Base-by-base conservation (phyloP, 2,329 filamentous ascomycete genomes). In the Fusarium luffae region DNA sequence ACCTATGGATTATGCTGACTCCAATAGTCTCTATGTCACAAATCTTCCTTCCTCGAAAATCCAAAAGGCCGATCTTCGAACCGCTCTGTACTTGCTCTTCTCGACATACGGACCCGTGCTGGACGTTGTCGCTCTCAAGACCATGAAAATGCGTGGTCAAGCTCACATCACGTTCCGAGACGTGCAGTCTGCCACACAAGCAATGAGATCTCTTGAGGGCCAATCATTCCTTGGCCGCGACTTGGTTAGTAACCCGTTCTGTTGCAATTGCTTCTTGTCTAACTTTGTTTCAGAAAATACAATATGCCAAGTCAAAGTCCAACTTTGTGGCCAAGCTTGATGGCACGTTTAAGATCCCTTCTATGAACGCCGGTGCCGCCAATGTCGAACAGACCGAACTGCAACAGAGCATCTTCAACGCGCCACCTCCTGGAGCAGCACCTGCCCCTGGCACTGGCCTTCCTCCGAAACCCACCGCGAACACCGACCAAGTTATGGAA, bases 101-200 rank as follows among this genome's bases (percentile, higher is more conserved):
- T 93, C 94, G 13, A 97, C 94, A 16, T 97, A 97, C 78, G 96
- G 96, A 42, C 90, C 93, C 1, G 92, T 99, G 18, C 88, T 99
- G 62, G 96, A 99, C 78, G 89, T 99, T 21, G 92, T 98, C 50
- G 93, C 93, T 30, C 85, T 98, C 74, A 97, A 94, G 83, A 97
- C 93, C 2, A 86, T 86, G 79, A 93, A 93, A 82, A 98, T 98
- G 94, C 91, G 96, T 51, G 96, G 96, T 5, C 96, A 99, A 81
- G 96, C 96, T 66, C 96, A 98, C 77, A 85, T 99, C 65, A 92
- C 96, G 16, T 98, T 94, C 79, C 89, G 93, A 62, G 95, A 99
- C 78, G 85, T 95, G 34, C 92, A 97, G 72, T 90, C 93, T n/a
- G 93, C 94, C 54, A 97, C 94, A 25, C 93, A 97, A 78, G 96